phyloP scores from a whole-genome alignment of 2,329 filamentous ascomycete genomes.

The Fusarium beomiforme region DNA sequence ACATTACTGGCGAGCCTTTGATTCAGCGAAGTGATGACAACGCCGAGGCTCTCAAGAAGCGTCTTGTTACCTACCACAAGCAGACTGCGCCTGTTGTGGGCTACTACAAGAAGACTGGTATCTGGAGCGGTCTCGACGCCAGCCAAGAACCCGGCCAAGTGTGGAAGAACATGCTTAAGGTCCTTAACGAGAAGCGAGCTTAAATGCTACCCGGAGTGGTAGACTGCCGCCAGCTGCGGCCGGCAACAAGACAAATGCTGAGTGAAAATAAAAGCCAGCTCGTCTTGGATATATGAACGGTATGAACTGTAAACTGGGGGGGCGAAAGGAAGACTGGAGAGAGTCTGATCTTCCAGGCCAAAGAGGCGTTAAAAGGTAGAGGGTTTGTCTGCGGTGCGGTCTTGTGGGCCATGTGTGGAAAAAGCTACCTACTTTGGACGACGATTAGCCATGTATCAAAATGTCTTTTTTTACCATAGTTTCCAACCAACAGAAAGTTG shows the following conservation, averaged over 20 bases:
- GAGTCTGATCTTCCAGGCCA: constrained; percentile 34
- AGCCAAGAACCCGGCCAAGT: constrained; percentile 96
- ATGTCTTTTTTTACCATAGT: constrained; percentile 36
- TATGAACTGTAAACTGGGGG: constrained; percentile 38
- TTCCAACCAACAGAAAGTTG: constrained; percentile 37
- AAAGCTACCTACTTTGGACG: constrained; percentile 40
- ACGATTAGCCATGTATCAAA: constrained; percentile 45
- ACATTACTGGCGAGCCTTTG: constrained; percentile 94
- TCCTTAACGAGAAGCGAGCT: constrained; percentile 70
- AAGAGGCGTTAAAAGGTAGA: constrained; percentile 44
- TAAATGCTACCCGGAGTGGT: constrained; percentile 42
- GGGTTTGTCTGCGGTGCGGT: constrained; percentile 39
- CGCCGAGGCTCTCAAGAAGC: constrained; percentile 94
- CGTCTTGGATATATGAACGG: constrained; percentile 43
- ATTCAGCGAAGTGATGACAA: constrained; percentile 98
- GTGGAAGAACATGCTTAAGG: constrained; percentile 89
- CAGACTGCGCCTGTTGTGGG: constrained; percentile 93
- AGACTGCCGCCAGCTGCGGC: constrained; percentile 2
- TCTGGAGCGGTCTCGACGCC: constrained; percentile 95
- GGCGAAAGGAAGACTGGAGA: constrained; percentile 11
- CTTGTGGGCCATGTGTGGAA: constrained; percentile 42
- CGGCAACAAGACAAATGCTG: constrained; percentile 40
- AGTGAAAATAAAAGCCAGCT: constrained; percentile 19
- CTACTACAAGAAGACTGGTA: constrained; percentile 97
- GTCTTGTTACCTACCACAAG: constrained; percentile 89